phyloP scores from a whole-genome alignment of 805 yeast genomes.

The Saturnispora mendoncae region DNA sequence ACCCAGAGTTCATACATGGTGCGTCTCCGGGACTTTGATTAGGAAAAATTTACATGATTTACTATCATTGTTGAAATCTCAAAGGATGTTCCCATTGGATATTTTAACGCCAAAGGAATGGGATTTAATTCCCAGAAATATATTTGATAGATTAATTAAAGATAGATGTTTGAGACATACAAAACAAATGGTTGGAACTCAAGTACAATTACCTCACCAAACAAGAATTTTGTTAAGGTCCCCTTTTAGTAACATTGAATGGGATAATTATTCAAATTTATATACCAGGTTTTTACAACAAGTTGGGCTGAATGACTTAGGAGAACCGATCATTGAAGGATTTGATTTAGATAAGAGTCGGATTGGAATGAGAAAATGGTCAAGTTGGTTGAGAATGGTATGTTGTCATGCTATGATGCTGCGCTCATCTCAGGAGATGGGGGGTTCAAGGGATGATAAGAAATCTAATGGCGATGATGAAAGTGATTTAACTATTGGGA shows the following conservation, averaged over 20 bases:
- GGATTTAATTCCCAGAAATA: conserved; percentile 25
- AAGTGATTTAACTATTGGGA: conserved; percentile 27
- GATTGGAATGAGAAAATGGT: conserved; percentile 56
- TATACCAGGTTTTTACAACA: conserved; percentile 50
- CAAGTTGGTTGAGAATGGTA: conserved; percentile 58
- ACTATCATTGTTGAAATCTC: conserved; percentile 58
- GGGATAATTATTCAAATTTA: conserved; percentile 65
- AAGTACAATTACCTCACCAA: conserved; percentile 74
- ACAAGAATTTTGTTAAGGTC: conserved; percentile 56
- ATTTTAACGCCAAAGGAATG: conserved; percentile 21
- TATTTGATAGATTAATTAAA: conserved; percentile 46
- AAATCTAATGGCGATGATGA: conserved; percentile 8
- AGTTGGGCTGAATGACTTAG: conserved; percentile 45
- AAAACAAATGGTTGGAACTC: conserved; percentile 69
- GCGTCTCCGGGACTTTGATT: conserved; percentile 93
- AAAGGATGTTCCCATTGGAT: conserved; percentile 59
- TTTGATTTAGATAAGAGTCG: conserved; percentile 41
- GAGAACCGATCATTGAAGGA: conserved; percentile 40
- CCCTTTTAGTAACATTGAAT: conserved; percentile 77
- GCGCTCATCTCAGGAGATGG: conserved; percentile 5
- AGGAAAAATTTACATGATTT: conserved; percentile 58
- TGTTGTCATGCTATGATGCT: conserved; percentile 69
- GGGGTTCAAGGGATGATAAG: conserved; percentile 10
- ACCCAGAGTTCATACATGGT: conserved; percentile 90
- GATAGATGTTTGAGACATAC: conserved; percentile 67